phyloP scores from a whole-genome alignment of 768 basidiomycete species.

The Zangia roseola region DNA sequence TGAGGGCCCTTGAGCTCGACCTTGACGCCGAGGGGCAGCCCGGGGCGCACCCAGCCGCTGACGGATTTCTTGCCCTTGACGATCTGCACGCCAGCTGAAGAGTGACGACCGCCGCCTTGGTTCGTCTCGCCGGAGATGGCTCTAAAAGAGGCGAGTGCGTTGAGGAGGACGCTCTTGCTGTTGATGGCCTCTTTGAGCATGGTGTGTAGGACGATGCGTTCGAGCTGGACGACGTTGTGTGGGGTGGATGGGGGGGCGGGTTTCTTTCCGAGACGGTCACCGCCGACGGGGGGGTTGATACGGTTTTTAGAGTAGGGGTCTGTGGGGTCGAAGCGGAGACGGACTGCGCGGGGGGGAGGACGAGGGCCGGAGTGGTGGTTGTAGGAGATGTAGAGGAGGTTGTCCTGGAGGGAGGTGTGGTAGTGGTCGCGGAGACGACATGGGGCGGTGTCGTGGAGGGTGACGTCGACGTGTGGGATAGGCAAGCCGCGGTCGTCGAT shows the following conservation, averaged over 20 bases:
- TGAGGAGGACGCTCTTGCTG: conserved; percentile 71
- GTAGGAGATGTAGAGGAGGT: conserved; percentile 96
- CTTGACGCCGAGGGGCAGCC: conserved; percentile 82
- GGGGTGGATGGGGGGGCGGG: conserved; percentile 64
- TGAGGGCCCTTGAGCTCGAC: conserved; percentile 86
- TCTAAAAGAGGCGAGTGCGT: conserved; percentile 85
- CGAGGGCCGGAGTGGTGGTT: conserved; percentile 63
- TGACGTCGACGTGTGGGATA: conserved; percentile 63
- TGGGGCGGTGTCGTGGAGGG: conserved; percentile 67
- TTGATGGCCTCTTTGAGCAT: conserved; percentile 79
- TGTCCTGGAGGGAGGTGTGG: conserved; percentile 73
- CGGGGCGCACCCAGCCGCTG: conserved; percentile 82
- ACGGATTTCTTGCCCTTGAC: conserved; percentile 64
- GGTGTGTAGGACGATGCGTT: conserved; percentile 82
- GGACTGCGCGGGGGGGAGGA: conserved; percentile 54
- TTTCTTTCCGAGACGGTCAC: conserved; percentile 64
- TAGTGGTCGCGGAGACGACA: conserved; percentile 85
- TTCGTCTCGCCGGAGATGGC: conserved; percentile 83
- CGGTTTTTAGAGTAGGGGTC: conserved; percentile 85
- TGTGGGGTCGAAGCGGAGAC: conserved; percentile 68
- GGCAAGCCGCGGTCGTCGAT: conserved; percentile 61
- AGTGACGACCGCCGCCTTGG: conserved; percentile 68
- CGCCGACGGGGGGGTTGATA: conserved; percentile 72
- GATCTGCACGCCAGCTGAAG: conserved; percentile 76
- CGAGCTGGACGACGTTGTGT: conserved; percentile 71